Percentiles rank a stretch among this genome's conserved stretches.
Conservation (phyloP, 1,284 basidiomycete genomes). For the Xerocomus minutiporus region DNA sequence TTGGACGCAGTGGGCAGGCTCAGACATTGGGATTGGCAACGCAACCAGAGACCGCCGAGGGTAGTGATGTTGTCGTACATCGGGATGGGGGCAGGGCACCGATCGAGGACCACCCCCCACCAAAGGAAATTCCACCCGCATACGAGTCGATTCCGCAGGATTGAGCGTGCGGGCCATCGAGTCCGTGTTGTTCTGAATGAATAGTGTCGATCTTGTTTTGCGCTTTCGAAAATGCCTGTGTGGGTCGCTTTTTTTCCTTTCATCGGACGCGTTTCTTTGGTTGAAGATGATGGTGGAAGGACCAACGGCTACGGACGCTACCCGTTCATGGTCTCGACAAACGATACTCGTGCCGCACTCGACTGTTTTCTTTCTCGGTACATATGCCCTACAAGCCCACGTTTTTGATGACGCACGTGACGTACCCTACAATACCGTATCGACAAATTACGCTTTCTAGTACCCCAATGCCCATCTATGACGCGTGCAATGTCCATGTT, state of each 20-base stretch:
- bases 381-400: background rate
- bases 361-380: background rate
- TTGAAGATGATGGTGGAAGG: background rate
- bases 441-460: background rate
- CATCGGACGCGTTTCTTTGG: background rate
- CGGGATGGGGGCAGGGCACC: slow-evolving; percentile 29
- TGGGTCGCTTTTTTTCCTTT: background rate
- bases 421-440: background rate
- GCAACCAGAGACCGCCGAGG: slow-evolving; percentile 23
- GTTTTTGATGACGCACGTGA: background rate
- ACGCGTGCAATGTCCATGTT: background rate
- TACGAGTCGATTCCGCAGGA: slow-evolving; percentile 31
- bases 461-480: background rate
- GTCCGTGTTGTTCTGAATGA: background rate
- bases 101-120: slow-evolving; percentile 14
- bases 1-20: slow-evolving; percentile 14
- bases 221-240: background rate
- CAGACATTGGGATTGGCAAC: slow-evolving; percentile 20
- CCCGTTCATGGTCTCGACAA: background rate
- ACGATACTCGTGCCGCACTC: background rate
- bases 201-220: background rate
- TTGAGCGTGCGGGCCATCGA: background rate
- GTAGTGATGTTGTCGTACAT: slow-evolving; percentile 30
- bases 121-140: slow-evolving; percentile 30
- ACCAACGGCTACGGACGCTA: slow-evolving; percentile 2